These are phyloP conservation scores for Colletotrichum paranaense DNA, from an alignment of 2,329 filamentous ascomycete genomes.

Conservation along the genomic window DNA sequence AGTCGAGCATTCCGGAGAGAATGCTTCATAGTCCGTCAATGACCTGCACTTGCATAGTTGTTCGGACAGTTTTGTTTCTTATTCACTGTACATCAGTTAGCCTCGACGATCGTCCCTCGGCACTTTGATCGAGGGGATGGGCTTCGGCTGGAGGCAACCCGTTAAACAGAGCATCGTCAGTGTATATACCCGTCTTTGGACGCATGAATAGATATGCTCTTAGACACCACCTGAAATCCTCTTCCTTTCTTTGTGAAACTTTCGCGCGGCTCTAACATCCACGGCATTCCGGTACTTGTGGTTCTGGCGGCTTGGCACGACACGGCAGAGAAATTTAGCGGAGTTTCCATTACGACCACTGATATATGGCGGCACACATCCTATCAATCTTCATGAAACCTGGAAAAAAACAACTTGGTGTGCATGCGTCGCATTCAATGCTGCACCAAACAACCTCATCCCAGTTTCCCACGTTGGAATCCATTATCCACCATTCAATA, in stretches of 20 bases:
- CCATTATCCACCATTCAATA: neutral
- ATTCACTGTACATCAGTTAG: constrained; percentile 28
- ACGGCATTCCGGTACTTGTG: neutral
- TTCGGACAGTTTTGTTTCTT: constrained; percentile 5
- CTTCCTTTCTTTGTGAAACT: neutral
- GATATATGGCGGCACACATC: neutral
- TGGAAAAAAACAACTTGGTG: neutral
- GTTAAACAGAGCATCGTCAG: constrained; percentile 23
- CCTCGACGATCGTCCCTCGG: constrained; percentile 23
- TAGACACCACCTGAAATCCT: neutral
- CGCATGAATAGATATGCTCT: constrained; percentile 10
- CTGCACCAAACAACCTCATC: constrained; percentile 2
- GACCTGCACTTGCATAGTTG: neutral
- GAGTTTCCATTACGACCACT: neutral
- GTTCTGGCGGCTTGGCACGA: neutral
- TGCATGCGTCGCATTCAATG: neutral
- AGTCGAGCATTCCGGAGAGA: neutral
- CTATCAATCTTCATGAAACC: constrained; percentile 6
- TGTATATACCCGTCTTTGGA: constrained; percentile 15
- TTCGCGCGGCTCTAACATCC: neutral
- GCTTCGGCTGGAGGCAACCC: constrained; percentile 29
- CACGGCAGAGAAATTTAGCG: neutral
- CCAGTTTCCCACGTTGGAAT: neutral
- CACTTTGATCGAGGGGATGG: constrained; percentile 7
- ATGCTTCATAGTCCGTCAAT: neutral